Percentiles rank a stretch among this genome's conserved stretches.
phyloP scores from a whole-genome alignment of 208 protist genomes.

The Borovskyia barvae region DNA sequence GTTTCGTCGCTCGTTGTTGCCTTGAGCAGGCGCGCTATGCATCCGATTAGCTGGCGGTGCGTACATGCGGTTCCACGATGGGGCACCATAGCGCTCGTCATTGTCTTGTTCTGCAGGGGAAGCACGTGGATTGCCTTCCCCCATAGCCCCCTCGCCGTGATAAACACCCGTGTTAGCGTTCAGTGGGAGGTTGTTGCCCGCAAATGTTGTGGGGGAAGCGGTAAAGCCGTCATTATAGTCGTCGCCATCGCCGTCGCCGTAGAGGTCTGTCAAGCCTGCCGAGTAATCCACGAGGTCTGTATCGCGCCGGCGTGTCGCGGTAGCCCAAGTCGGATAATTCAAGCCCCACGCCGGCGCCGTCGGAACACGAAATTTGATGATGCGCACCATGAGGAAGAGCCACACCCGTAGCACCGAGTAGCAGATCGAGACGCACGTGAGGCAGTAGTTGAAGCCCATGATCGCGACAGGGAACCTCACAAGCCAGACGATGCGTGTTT shows the following conservation, averaged over 20 bases:
- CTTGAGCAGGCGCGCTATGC: no score
- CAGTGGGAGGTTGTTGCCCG: slow-evolving; percentile 18
- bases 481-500: slow-evolving; percentile 70
- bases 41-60: no score
- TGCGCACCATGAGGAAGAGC: slow-evolving; percentile 80
- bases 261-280: slow-evolving; percentile 1
- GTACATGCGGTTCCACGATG: no score
- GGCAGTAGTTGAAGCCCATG: slow-evolving; percentile 65
- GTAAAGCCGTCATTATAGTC: background rate
- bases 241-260: background rate
- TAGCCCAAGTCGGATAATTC: slow-evolving; percentile 10
- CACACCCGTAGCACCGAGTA: slow-evolving; percentile 83
- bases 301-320: background rate
- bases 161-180: slow-evolving; percentile 10
- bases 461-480: slow-evolving; percentile 53
- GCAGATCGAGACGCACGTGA: slow-evolving; percentile 68
- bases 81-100: no score
- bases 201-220: background rate
- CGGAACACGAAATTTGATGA: slow-evolving; percentile 69
- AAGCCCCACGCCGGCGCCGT: slow-evolving; percentile 1
- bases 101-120: background rate
- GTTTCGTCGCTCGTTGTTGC: no score
- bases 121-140: slow-evolving; percentile 3
- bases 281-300: slow-evolving; percentile 12
- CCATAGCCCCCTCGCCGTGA: slow-evolving; percentile 5